Percentiles rank a stretch among this genome's conserved stretches.
These are phyloP conservation scores for Parafenestella ontariensis DNA, from an alignment of 2,329 filamentous ascomycete genomes.

Conservation along the genomic window DNA sequence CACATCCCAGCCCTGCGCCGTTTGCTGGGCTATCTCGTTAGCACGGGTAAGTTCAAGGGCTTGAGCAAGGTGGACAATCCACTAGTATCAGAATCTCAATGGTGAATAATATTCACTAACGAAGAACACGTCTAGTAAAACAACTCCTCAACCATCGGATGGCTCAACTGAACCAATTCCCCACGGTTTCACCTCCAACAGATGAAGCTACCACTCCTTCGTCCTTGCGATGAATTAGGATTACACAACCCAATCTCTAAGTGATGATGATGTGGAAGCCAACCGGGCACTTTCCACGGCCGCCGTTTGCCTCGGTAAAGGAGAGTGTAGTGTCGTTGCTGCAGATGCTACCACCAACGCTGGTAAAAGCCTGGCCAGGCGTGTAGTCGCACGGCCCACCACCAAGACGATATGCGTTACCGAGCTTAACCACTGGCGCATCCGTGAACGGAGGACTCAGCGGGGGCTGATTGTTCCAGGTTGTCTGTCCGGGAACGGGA, in stretches of 20 bases:
- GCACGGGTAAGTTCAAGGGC: too few species aligned
- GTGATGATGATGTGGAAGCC: background rate
- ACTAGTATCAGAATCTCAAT: background rate
- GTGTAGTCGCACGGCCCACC: slow-evolving; percentile 25
- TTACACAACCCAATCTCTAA: background rate
- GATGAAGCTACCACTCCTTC: background rate
- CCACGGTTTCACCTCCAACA: background rate
- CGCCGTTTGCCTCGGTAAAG: slow-evolving; percentile 16
- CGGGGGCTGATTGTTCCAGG: slow-evolving; percentile 20
- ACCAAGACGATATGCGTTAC: slow-evolving; percentile 24
- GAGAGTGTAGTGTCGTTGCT: slow-evolving; percentile 20
- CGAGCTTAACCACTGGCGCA: slow-evolving; percentile 18
- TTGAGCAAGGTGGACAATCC: too few species aligned
- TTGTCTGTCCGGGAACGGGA: slow-evolving; percentile 21
- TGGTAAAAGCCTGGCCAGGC: slow-evolving; percentile 14
- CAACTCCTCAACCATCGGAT: background rate
- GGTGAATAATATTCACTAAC: background rate
- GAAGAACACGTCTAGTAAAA: background rate
- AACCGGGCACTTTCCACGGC: slow-evolving; percentile 14
- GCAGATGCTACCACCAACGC: slow-evolving; percentile 23
- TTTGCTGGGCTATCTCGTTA: too few species aligned
- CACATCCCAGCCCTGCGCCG: too few species aligned
- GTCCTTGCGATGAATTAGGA: background rate
- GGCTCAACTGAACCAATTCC: background rate
- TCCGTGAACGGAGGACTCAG: slow-evolving; percentile 20